These are phyloP conservation scores for Ogataea salicorniae DNA, from an alignment of 805 yeast genomes.

Conservation along the genomic window DNA sequence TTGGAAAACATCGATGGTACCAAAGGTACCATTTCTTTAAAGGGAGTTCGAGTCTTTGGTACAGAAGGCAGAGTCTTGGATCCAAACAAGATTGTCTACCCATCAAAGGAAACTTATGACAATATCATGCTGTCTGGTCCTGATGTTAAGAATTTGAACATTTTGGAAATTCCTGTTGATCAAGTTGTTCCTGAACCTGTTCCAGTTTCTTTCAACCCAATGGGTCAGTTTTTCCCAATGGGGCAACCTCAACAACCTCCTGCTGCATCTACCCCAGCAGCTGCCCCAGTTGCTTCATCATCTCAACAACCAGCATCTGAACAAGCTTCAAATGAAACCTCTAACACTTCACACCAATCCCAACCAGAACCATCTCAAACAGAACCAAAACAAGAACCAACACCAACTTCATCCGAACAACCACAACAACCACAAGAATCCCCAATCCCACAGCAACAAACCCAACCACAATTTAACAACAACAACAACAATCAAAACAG, in stretches of 20 bases:
- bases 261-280: constrained; percentile 19
- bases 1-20: constrained; percentile 85
- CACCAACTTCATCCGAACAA: constrained; percentile 7
- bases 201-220: constrained; percentile 27
- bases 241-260: constrained; percentile 17
- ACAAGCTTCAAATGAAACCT: not conserved
- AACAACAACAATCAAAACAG: not conserved
- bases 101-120: constrained; percentile 60
- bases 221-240: constrained; percentile 15
- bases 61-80: constrained; percentile 84
- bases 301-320: constrained; percentile 14
- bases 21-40: constrained; percentile 81
- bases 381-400: constrained; percentile 9
- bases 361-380: constrained; percentile 6
- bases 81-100: constrained; percentile 68
- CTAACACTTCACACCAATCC: constrained; percentile 1
- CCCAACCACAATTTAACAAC: not conserved
- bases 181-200: constrained; percentile 53
- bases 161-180: constrained; percentile 66
- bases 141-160: constrained; percentile 85
- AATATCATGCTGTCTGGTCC: constrained; percentile 83
- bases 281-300: constrained; percentile 13
- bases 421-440: not conserved
- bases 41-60: constrained; percentile 77
- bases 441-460: not conserved